A percentile compares a stretch with the other conserved stretches of the same genome.
Evolutionary conservation across 2,329 filamentous ascomycete genomes (phyloP).

Genomic region (Fusarium nygamai): DNA sequence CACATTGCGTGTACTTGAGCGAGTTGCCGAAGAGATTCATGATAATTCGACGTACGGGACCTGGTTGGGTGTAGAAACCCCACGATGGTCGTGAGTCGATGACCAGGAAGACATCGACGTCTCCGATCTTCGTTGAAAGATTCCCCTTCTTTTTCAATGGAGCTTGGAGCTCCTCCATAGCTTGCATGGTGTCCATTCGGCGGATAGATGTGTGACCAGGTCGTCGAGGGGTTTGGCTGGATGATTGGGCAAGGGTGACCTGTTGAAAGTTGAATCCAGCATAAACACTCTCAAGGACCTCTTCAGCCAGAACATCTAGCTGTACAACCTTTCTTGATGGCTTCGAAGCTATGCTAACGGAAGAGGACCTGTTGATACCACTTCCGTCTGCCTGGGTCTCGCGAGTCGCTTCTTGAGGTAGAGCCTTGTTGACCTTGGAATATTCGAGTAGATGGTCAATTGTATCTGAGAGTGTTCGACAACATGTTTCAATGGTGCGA

Average conservation of each 20-base stretch:
- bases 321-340: constrained; percentile 41
- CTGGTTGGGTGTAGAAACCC: constrained; percentile 64
- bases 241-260: constrained; percentile 33
- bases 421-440: constrained; percentile 61
- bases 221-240: constrained; percentile 4
- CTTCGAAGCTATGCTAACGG: constrained; percentile 16
- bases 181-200: constrained; percentile 54
- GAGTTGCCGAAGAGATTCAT: constrained; percentile 73
- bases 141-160: neutral
- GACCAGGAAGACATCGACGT: constrained; percentile 44
- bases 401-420: constrained; percentile 1
- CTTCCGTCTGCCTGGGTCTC: neutral
- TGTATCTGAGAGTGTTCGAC: constrained; percentile 62
- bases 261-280: constrained; percentile 55
- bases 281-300: constrained; percentile 59
- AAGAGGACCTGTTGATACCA: neutral
- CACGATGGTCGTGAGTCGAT: constrained; percentile 59
- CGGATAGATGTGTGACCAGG: constrained; percentile 29
- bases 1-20: constrained; percentile 65
- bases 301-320: constrained; percentile 55
- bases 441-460: constrained; percentile 65
- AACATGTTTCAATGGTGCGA: constrained; percentile 61
- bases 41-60: constrained; percentile 62
- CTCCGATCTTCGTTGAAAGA: constrained; percentile 24
- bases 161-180: constrained; percentile 43